Percentiles rank a stretch among this genome's conserved stretches.
Evolutionary conservation across 805 yeast species (phyloP).

Genomic region (Kodamaea kakaduensis): DNA sequence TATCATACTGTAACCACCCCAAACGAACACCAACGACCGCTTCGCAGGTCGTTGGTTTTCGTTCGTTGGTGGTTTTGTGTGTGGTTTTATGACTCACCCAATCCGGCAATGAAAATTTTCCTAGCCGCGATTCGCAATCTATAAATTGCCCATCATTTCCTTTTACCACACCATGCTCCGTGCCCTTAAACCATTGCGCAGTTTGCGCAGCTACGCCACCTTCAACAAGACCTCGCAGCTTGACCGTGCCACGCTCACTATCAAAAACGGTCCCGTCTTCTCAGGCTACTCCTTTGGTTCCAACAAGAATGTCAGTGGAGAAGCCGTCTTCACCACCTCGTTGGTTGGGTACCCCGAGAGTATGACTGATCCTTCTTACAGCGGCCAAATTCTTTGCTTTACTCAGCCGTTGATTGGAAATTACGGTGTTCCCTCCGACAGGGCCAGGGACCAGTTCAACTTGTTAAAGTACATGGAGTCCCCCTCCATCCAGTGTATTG

Average conservation of each 20-base stretch:
- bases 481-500: constrained; percentile 88
- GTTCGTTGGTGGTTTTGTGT: too few species aligned
- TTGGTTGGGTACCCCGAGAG: constrained; percentile 98
- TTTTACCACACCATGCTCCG: constrained; percentile 9
- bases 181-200: constrained; percentile 10
- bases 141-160: constrained; percentile 6
- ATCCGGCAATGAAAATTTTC: constrained; percentile 21
- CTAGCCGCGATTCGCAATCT: constrained; percentile 37
- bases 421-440: constrained; percentile 93
- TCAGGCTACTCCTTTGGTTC: constrained; percentile 96
- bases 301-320: constrained; percentile 87
- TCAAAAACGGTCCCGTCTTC: constrained; percentile 90
- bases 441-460: constrained; percentile 76
- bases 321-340: constrained; percentile 96
- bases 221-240: constrained; percentile 39
- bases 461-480: constrained; percentile 88
- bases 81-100: constrained; percentile 22
- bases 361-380: constrained; percentile 97
- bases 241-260: constrained; percentile 84
- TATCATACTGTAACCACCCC: too few species aligned
- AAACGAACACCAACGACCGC: too few species aligned
- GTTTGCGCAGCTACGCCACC: constrained; percentile 23
- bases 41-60: too few species aligned
- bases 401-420: constrained; percentile 98
- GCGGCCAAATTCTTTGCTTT: constrained; percentile 93